Evolutionary conservation across 2,329 filamentous ascomycete species (phyloP), one percentile per base, ranked within the genome.

Genomic region (Cladophialophora psammophila): DNA sequence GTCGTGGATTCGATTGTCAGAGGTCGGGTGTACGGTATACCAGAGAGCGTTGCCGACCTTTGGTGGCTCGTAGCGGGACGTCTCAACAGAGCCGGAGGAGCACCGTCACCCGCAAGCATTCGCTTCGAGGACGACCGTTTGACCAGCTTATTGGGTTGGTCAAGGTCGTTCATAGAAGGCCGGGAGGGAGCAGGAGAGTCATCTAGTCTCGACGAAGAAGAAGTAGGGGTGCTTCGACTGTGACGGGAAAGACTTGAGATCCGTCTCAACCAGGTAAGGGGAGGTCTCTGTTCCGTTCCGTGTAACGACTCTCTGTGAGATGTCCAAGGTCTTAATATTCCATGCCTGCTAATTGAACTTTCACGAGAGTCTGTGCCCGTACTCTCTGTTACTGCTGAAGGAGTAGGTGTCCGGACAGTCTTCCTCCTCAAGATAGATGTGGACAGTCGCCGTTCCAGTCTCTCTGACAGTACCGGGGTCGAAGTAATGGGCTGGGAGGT

Each of bases 31-130:
- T 66, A 70, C n/a, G 68, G 66, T 26, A 59, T 20, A 36, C 68
- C 68, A 35, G 68, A 70, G 67, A 86, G 78, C 8, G 83, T 84
- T 54, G 83, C 84, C 32, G 85, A 86, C 60, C 87, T 81, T 74
- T 89, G 86, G 75, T 89, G 85, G 75, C 87, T 89, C 12, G 87
- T 90, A 15, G 86, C 86, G 54, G 87, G 87, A 66, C 87, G 82
- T 64, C 84, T 83, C 64, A 88, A 80, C 31, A 81, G 80, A 5
- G 84, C 78, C n/a, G 83, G 76, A 64, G 79, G 78, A 36, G 82
- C 80, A 26, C 77, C 74, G 12, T 80, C 75, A 66, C 80, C 76
- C 62, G 76, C 77, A 58, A 83, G 75, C 52, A 80, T 79, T 70
- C 82, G 82, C 58, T 86, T 79, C 10, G 87, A 89, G 20, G 83